Percentiles rank a stretch among this genome's conserved stretches.
phyloP scores from a whole-genome alignment of 2,329 filamentous ascomycete species.

The Orbilia oligospora region DNA sequence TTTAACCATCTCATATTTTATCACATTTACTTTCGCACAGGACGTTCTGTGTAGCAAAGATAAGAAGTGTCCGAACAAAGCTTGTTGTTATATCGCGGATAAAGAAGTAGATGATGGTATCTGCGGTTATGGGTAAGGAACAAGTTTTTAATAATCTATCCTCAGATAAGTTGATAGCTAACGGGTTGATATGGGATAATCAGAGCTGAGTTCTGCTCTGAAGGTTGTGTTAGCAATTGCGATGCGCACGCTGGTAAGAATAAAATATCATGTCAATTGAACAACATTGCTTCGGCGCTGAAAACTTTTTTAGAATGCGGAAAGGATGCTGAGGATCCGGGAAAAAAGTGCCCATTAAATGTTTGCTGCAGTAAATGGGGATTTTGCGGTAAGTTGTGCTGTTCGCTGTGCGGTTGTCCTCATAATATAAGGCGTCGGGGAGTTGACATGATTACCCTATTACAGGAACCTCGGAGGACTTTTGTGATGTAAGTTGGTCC shows the following conservation, averaged over 20 bases:
- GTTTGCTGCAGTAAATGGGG: slow-evolving; percentile 34
- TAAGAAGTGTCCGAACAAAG: slow-evolving; percentile 29
- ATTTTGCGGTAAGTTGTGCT: slow-evolving; percentile 11
- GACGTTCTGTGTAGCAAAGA: slow-evolving; percentile 30
- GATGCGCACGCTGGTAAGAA: slow-evolving; percentile 16
- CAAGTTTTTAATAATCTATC: neutral
- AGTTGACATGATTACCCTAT: neutral
- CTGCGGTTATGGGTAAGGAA: slow-evolving; percentile 28
- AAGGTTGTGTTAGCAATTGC: slow-evolving; percentile 9
- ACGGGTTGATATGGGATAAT: neutral
- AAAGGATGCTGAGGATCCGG: slow-evolving; percentile 11
- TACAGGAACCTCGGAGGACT: slow-evolving; percentile 7
- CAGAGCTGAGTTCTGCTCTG: slow-evolving; percentile 19
- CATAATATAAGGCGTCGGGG: neutral
- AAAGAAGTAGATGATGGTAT: slow-evolving; percentile 25
- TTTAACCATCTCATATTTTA: neutral
- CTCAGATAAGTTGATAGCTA: neutral
- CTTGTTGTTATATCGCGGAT: slow-evolving; percentile 24
- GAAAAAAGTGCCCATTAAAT: slow-evolving; percentile 22
- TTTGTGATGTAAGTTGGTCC: neutral
- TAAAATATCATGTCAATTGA: neutral
- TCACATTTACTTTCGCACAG: neutral
- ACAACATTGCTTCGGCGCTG: neutral
- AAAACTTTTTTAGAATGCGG: neutral
- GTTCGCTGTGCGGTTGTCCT: no score